Percentiles rank a stretch among this genome's conserved stretches.
These are phyloP conservation scores for Aspergillus costaricaensis DNA, from an alignment of 2,329 filamentous ascomycete species.

Conservation along the genomic window DNA sequence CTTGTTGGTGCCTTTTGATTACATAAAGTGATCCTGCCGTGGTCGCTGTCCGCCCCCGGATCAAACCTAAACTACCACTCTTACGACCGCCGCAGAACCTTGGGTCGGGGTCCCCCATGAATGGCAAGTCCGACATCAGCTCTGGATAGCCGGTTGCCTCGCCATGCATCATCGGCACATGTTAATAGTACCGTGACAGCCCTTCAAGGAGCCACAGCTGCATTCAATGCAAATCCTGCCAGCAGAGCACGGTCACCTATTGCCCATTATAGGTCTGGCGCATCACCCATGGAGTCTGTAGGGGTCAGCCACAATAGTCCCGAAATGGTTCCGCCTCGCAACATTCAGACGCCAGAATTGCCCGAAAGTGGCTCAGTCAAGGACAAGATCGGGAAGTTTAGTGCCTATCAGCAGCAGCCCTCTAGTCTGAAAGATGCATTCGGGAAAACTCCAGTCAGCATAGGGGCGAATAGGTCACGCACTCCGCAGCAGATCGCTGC, in stretches of 20 bases:
- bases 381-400: slow-evolving; percentile 41
- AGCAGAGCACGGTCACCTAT: slow-evolving; percentile 22
- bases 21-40: neutral
- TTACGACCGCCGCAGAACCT: slow-evolving; percentile 6
- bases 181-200: slow-evolving; percentile 25
- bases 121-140: slow-evolving; percentile 32
- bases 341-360: slow-evolving; percentile 26
- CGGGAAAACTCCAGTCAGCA: slow-evolving; percentile 17
- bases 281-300: slow-evolving; percentile 19
- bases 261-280: slow-evolving; percentile 21
- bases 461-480: slow-evolving; percentile 20
- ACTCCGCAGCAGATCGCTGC: slow-evolving; percentile 38
- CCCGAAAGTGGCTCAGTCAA: slow-evolving; percentile 40
- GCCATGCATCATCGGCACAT: slow-evolving; percentile 26
- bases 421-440: slow-evolving; percentile 11
- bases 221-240: slow-evolving; percentile 32
- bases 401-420: slow-evolving; percentile 24
- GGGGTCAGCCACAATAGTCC: slow-evolving; percentile 22
- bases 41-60: neutral
- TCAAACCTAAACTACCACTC: neutral
- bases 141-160: slow-evolving; percentile 32
- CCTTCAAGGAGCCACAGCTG: slow-evolving; percentile 40
- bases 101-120: slow-evolving; percentile 26
- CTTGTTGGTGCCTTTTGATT: neutral
- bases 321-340: slow-evolving; percentile 12